Base-by-base conservation (phyloP, 2,329 filamentous ascomycete species). In the Exserohilum turcica region DNA sequence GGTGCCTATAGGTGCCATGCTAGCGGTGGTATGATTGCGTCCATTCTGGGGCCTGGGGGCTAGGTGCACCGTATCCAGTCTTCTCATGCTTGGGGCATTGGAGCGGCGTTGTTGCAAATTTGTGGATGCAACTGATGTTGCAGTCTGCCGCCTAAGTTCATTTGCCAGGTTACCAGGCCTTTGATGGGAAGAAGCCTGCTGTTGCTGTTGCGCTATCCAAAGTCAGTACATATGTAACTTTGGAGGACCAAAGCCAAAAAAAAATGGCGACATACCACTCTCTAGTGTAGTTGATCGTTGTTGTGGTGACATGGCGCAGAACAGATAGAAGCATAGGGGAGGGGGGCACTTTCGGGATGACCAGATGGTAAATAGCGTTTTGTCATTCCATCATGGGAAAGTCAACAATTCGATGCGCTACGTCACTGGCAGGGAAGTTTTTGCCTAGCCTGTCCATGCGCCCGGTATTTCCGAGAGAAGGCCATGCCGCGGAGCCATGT, bases 341-440 rank as follows among this genome's bases (percentile, higher is more conserved):
- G 13, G 19, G 29, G 24, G 24, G 38, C 19, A 12, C 18, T 29
- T 10, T 10, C 29, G 28, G 43, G 28, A 35, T 43, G n/a, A 29
- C 24, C 36, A 35, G 35, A 37, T 52, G 43, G 40, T 35, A 36
- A 46, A 48, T 31, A 21, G 44, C 13, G 28, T 18, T 42, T 43
- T 38, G 48, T n/a, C 15, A 46, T 29, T 39, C 10, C 18, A 43
- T 43, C 45, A 63, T 60, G 56, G 54, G 46, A 56, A 64, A 60
- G 46, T 57, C 32, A 55, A 54, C 54, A 66, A 64, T 64, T 60
- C 55, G 54, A 65, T 66, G 44, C 21, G 45, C 47, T 54, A 65
- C 58, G 60, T 66, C 60, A 66, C 59, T 46, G 27, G 44, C 38
- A 43, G 39, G 45, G 52, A 61, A 56, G 43, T 51, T 59, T 43